Evolutionary conservation across 2,329 filamentous ascomycete species (phyloP), one percentile per base, ranked within the genome.

Genomic region (Ilyonectria robusta): DNA sequence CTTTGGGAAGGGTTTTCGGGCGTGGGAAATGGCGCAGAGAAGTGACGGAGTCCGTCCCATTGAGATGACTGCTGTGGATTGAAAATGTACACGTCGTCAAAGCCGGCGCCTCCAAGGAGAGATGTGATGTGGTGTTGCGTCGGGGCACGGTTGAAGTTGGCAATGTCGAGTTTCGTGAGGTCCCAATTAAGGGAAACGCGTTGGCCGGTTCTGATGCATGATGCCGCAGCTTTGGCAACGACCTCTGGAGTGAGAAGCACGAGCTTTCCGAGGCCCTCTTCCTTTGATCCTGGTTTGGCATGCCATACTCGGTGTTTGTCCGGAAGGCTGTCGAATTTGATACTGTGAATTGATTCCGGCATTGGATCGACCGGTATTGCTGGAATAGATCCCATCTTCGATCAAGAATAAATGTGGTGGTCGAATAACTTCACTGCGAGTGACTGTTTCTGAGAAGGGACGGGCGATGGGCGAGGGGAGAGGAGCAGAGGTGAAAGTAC

Each of bases 161-260:
- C 85, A 69, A 85, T 83, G 64, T 89, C 86, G 3, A 89, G 78
- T 71, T 89, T 89, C 21, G 82, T 84, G 66, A 89, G 74, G 26
- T 87, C 84, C 87, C 87, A 89, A 29, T 83, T 83, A 44, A 90
- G 80, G 10, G 84, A 84, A 26, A 88, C 82, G 35, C 86, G 81
- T 21, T 80, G 79, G 13, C 88, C 88, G 0, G 83, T 85, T 44
- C 79, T 81, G 70, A 89, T 88, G 70, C 87, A 84, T 6, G 80
- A 78, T 5, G 80, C 78, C 2, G 87, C 87, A 0, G 85, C 72
- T 6, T 55, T 82, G 23, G 80, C 79, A 6, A 84, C 82, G 3
- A 89, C 85, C 1, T 87, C 81, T 1, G 86, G 84, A 0, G 87
- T 89, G 29, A 90, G 81, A 4, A 86, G 81, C 1, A 79, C 82